Conservation (phyloP, 371 early-diverging fungal genomes). For the Syncephalis fuscata region DNA sequence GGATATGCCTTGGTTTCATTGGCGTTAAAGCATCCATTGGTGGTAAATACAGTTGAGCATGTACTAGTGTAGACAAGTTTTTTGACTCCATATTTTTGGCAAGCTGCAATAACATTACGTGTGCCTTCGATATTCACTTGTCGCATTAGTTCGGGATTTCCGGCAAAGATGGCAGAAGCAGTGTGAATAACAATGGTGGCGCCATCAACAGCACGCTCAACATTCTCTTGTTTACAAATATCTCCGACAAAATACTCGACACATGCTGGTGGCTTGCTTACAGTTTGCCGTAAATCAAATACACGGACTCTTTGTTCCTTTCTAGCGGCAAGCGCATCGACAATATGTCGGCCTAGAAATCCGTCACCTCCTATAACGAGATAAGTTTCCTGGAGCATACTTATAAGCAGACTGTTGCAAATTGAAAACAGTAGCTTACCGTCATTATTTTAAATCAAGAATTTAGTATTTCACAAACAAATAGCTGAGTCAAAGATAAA, state of each 20-base stretch:
- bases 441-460: no score
- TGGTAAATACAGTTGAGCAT: slow-evolving; percentile 77
- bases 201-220: slow-evolving; percentile 3
- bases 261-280: background rate
- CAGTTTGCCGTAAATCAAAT: slow-evolving; percentile 7
- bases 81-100: slow-evolving; percentile 40
- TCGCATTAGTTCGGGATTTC: slow-evolving; percentile 35
- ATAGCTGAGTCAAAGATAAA: no score
- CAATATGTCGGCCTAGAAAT: slow-evolving; percentile 8
- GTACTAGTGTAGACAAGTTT: slow-evolving; percentile 75
- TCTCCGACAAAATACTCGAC: slow-evolving; percentile 8
- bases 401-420: no score
- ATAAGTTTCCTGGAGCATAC: slow-evolving; percentile 6
- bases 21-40: slow-evolving; percentile 53
- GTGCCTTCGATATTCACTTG: slow-evolving; percentile 85
- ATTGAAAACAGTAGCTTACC: no score
- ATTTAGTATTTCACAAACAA: no score
- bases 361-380: slow-evolving; percentile 12
- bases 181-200: slow-evolving; percentile 46
- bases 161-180: slow-evolving; percentile 74
- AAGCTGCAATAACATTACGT: slow-evolving; percentile 61
- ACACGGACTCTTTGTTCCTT: slow-evolving; percentile 2
- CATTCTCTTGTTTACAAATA: slow-evolving; percentile 4
- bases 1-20: slow-evolving; percentile 67
- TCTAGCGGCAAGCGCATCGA: slow-evolving; percentile 3